Evolutionary conservation across 139 green algal species (phyloP), one percentile per base, ranked within the genome.

Genomic region (Coelastrella sp.): DNA sequence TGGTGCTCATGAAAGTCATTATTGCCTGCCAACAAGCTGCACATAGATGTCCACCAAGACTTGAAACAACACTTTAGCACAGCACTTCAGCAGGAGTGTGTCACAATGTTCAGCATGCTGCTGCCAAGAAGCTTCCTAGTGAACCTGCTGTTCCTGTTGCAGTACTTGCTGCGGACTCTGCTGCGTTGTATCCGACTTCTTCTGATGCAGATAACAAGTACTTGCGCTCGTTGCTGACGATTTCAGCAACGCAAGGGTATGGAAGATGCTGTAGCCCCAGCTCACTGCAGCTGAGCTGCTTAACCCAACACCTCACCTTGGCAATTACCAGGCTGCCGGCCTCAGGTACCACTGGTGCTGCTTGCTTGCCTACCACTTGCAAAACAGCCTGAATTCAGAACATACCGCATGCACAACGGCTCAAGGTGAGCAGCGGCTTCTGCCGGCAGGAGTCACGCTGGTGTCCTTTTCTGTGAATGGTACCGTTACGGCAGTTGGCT

Each of bases 271-370:
- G 63, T 70, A 22, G 63, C 63, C 35, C 35, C 35, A 49, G 35
- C 35, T 70, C 5, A 15, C 63, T 70, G 63, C 63, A 9, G 63
- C 63, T 70, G 63, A 22, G 9, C 63, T 22, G 63, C 63, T 3
- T 49, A 49, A 49, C 3, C 35, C 3, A 3, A 49, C 12, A 8
- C 9, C 17, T 25, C 60, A 89, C 81, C 79, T 88, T 87, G 15
- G 73, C 68, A 7, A 84, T 75, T 8, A 85, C 82, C 4, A 86
- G 24, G 89, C 24, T 78, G 60, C 82, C 74, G 49, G 89, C 61
- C 61, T 89, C 89, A 35, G 66, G 90, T 24, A 89, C 89, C 56
- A 92, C 86, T 27, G 86, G 86, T 19, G 75, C 73, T 27, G 75
- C 57, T 19, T n/a, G 19, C 59, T 74, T 73, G 85, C 63, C 58